A percentile compares a stretch with the other conserved stretches of the same genome.
These are phyloP conservation scores for Rhododendron ferrugineum DNA, from an alignment of 148 eudicot species.

Conservation along the genomic window DNA sequence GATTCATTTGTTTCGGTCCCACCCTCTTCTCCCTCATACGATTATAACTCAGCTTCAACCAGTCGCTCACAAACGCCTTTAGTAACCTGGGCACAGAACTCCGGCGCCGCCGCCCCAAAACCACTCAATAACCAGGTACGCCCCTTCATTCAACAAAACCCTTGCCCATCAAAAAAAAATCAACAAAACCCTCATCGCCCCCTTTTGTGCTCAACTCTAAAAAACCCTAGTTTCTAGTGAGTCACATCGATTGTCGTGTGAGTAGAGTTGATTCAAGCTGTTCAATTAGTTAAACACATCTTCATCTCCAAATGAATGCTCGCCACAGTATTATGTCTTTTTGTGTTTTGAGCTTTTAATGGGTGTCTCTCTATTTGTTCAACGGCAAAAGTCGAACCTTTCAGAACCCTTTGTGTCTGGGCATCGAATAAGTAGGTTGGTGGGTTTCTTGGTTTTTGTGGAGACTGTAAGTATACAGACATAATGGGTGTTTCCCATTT, in stretches of 20 bases:
- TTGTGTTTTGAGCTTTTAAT: neutral
- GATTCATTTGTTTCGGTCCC: neutral
- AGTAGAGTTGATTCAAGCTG: neutral
- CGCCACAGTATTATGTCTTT: neutral
- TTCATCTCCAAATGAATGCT: neutral
- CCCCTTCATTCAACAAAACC: neutral
- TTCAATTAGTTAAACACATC: neutral
- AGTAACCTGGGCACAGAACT: neutral
- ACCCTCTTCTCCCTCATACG: neutral
- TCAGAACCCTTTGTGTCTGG: neutral
- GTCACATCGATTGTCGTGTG: neutral
- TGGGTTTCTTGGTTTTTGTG: neutral
- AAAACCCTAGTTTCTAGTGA: neutral
- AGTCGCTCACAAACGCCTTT: neutral
- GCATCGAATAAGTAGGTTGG: neutral
- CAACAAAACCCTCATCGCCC: neutral
- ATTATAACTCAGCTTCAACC: neutral
- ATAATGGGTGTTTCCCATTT: conserved; percentile 30
- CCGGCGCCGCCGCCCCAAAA: neutral
- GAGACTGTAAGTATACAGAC: conserved; percentile 7
- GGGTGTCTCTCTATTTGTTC: neutral
- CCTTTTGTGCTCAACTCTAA: neutral
- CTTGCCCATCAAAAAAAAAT: too few relatives aligned
- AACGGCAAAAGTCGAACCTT: neutral
- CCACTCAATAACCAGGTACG: neutral